A percentile compares a stretch with the other conserved stretches of the same genome.
These are phyloP conservation scores for Botryosphaeria dothidea DNA, from an alignment of 2,329 filamentous ascomycete species.

Conservation along the genomic window DNA sequence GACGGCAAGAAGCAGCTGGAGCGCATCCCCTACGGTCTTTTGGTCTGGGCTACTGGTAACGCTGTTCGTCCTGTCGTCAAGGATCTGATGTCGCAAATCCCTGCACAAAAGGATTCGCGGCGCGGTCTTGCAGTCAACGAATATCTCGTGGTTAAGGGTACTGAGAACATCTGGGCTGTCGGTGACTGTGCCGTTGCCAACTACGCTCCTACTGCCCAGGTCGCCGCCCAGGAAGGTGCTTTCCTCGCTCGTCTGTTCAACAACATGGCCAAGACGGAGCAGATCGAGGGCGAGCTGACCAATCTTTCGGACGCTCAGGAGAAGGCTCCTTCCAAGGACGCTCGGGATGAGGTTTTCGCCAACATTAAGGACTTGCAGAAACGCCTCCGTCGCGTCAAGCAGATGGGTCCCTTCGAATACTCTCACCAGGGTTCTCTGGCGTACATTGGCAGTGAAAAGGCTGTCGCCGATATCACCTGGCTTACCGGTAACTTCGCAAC, in stretches of 20 bases:
- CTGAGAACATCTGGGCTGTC: conserved; percentile 96
- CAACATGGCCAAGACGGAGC: conserved; percentile 94
- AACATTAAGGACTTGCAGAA: conserved; percentile 87
- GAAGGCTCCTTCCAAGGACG: conserved; percentile 67
- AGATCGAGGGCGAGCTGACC: conserved; percentile 73
- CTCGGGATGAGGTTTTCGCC: conserved; percentile 60
- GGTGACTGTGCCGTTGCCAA: conserved; percentile 97
- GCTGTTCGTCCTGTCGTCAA: conserved; percentile 85
- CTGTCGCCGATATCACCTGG: conserved; percentile 96
- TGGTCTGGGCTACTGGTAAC: conserved; percentile 98
- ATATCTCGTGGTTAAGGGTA: conserved; percentile 96
- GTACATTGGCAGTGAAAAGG: conserved; percentile 98
- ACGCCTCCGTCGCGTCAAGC: conserved; percentile 84
- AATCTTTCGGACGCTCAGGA: conserved; percentile 63
- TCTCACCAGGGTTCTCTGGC: conserved; percentile 95
- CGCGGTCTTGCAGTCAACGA: conserved; percentile 97
- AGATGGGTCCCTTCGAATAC: conserved; percentile 97
- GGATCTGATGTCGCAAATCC: conserved; percentile 89
- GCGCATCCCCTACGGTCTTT: conserved; percentile 86
- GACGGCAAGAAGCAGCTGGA: conserved; percentile 83
- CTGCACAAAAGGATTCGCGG: conserved; percentile 91
- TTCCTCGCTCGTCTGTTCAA: conserved; percentile 97
- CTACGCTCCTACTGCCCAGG: conserved; percentile 96
- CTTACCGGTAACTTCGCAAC: conserved; percentile 94
- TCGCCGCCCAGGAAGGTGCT: conserved; percentile 90